Evolutionary conservation across 2,329 filamentous ascomycete genomes (phyloP).

Genomic region (Trichocomaceae sp.): DNA sequence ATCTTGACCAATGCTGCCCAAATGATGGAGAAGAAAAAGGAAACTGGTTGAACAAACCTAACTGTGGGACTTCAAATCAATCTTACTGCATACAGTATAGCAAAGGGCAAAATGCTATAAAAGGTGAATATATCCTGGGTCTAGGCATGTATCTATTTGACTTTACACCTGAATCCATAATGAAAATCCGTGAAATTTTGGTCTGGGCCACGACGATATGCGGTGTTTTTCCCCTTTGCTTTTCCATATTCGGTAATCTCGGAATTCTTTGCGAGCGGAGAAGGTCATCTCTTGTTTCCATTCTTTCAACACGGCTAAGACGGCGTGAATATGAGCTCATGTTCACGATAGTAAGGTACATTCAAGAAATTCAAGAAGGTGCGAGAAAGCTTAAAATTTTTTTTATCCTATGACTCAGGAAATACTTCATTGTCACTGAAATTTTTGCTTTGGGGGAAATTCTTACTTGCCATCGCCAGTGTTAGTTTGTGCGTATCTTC

Average conservation of each 20-base stretch:
- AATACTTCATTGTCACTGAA: background rate
- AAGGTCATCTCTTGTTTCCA: background rate
- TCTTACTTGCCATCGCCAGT: background rate
- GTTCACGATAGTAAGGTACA: background rate
- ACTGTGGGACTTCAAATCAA: background rate
- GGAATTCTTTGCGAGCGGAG: background rate
- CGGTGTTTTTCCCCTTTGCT: background rate
- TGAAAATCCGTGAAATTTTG: background rate
- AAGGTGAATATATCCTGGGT: background rate
- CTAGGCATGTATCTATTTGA: background rate
- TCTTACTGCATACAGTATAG: constrained; percentile 1
- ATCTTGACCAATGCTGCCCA: background rate
- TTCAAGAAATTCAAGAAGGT: background rate
- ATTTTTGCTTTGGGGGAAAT: background rate
- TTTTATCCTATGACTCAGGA: background rate
- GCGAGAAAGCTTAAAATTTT: background rate
- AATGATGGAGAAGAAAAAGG: background rate
- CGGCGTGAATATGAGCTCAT: background rate
- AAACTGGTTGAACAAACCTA: background rate
- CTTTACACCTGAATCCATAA: background rate
- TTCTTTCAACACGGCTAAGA: background rate
- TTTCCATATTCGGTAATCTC: background rate
- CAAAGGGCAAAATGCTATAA: background rate
- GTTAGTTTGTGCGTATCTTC: background rate
- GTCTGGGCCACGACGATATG: background rate